These are phyloP conservation scores for Aspergillus pseudoterreus DNA, from an alignment of 2,329 filamentous ascomycete species.

Conservation along the genomic window DNA sequence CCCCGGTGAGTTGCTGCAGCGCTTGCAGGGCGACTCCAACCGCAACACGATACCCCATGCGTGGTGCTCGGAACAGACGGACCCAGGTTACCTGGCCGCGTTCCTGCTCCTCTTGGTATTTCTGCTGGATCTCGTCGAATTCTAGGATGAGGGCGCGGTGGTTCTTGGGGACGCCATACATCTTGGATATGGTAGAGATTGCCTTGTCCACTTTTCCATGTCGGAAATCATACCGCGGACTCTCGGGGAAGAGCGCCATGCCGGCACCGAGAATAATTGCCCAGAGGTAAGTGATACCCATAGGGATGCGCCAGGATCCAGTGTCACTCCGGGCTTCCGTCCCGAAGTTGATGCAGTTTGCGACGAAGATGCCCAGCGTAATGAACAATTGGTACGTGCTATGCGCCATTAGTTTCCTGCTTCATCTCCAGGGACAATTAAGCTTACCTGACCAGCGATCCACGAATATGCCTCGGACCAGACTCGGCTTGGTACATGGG, in stretches of 20 bases:
- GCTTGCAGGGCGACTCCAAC: constrained; percentile 42
- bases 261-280: constrained; percentile 52
- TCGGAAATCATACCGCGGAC: constrained; percentile 58
- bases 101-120: constrained; percentile 50
- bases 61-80: constrained; percentile 39
- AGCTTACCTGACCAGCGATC: constrained; percentile 36
- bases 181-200: constrained; percentile 49
- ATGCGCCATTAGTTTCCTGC: not conserved
- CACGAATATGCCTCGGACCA: constrained; percentile 43
- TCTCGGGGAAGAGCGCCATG: constrained; percentile 55
- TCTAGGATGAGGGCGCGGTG: constrained; percentile 52
- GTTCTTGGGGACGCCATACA: constrained; percentile 52
- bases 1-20: constrained; percentile 25
- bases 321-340: constrained; percentile 34
- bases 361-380: constrained; percentile 45
- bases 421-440: not conserved
- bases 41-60: constrained; percentile 40
- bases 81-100: constrained; percentile 29
- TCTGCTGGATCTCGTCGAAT: constrained; percentile 53
- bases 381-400: constrained; percentile 48
- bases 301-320: constrained; percentile 47
- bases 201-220: constrained; percentile 51
- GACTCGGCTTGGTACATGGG: constrained; percentile 47
- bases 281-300: constrained; percentile 58
- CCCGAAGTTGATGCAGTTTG: constrained; percentile 47